phyloP scores from a whole-genome alignment of 139 green algal genomes.

The Volvox reticuliferus region DNA sequence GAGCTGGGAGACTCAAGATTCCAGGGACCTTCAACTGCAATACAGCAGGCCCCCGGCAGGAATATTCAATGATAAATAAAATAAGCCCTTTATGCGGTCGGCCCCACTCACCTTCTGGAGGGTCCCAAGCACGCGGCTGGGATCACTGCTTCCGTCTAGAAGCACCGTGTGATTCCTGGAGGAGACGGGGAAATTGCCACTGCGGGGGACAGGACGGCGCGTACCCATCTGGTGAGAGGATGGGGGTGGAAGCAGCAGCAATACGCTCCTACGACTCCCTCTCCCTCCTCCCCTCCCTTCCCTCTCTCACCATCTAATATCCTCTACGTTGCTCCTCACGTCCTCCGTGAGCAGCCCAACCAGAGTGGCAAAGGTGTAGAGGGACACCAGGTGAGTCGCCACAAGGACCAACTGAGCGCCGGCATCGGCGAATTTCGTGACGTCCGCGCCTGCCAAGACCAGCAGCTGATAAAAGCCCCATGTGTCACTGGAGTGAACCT shows the following conservation, averaged over 20 bases:
- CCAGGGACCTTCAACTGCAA: too few relatives aligned
- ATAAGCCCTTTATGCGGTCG: too few relatives aligned
- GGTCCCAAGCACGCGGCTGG: not conserved
- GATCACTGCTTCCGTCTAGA: not conserved
- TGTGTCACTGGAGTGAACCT: too few relatives aligned
- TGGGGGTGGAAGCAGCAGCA: too few relatives aligned
- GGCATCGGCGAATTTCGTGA: not conserved
- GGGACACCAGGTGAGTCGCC: slow-evolving; percentile 9
- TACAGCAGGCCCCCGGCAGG: too few relatives aligned
- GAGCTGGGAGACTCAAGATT: too few relatives aligned
- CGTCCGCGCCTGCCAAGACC: not conserved
- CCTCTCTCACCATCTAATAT: not conserved
- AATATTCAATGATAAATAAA: too few relatives aligned
- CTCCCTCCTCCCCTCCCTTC: too few relatives aligned
- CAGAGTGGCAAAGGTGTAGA: slow-evolving; percentile 40
- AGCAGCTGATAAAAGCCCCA: not conserved
- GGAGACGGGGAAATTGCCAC: slow-evolving; percentile 43
- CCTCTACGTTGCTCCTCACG: slow-evolving; percentile 17
- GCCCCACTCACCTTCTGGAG: not conserved
- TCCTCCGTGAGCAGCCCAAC: slow-evolving; percentile 45
- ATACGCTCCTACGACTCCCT: too few relatives aligned
- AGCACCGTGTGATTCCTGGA: slow-evolving; percentile 4
- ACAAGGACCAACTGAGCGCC: not conserved
- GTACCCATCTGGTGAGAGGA: too few relatives aligned
- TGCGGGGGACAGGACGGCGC: not conserved